Percentiles rank a stretch among this genome's conserved stretches.
phyloP scores from a whole-genome alignment of 148 eudicot species.

The Diospyros kaki region DNA sequence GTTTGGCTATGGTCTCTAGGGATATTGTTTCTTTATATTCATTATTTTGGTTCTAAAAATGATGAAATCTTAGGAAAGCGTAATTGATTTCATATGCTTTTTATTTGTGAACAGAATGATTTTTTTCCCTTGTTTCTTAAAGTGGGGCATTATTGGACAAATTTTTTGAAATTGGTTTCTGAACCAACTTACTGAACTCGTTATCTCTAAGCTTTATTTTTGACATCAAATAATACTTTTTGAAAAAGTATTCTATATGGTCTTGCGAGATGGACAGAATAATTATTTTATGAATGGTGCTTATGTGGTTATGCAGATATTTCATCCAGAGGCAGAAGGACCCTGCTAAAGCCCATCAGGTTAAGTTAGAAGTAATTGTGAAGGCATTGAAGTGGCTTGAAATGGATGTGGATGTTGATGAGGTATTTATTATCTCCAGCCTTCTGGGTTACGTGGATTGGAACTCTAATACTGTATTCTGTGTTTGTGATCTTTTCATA shows the following conservation, averaged over 20 bases:
- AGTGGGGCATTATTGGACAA: no score
- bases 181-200: no score
- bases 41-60: no score
- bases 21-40: no score
- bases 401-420: conserved; percentile 92
- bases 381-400: conserved; percentile 94
- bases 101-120: no score
- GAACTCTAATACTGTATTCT: neutral
- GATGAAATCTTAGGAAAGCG: no score
- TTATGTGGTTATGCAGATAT: conserved; percentile 43
- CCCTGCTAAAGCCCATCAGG: conserved; percentile 82
- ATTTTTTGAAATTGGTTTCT: no score
- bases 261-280: neutral
- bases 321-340: conserved; percentile 82
- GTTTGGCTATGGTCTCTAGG: no score
- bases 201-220: no score
- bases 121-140: no score
- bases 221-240: no score
- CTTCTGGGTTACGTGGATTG: neutral
- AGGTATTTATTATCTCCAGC: conserved; percentile 38
- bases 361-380: conserved; percentile 84
- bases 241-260: neutral
- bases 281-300: conserved; percentile 1
- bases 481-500: neutral
- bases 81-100: no score